Evolutionary conservation across 2,329 filamentous ascomycete genomes (phyloP).

Genomic region (Didymella keratinophila): DNA sequence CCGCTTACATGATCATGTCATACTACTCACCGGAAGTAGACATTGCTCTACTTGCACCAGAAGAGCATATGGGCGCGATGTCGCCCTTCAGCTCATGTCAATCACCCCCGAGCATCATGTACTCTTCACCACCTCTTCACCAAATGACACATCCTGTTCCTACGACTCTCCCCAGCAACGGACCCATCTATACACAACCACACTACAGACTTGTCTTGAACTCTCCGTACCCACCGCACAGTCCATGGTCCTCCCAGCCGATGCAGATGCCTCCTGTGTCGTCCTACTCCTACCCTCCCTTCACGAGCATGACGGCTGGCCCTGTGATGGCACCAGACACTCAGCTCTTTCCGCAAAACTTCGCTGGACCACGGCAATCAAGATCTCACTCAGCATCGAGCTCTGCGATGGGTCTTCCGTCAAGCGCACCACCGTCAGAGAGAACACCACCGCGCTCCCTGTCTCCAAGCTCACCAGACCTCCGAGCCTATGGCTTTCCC

Average conservation of each 20-base stretch:
- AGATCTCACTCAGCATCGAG: constrained; percentile 49
- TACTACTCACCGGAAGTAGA: constrained; percentile 50
- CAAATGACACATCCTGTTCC: constrained; percentile 38
- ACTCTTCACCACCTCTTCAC: constrained; percentile 48
- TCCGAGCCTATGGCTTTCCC: constrained; percentile 53
- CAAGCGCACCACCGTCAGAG: constrained; percentile 35
- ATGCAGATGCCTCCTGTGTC: constrained; percentile 41
- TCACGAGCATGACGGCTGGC: constrained; percentile 36
- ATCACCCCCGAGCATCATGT: constrained; percentile 50
- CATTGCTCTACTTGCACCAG: constrained; percentile 47
- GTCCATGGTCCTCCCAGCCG: constrained; percentile 44
- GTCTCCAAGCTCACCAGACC: constrained; percentile 51
- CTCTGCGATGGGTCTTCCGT: constrained; percentile 39
- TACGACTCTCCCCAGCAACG: constrained; percentile 34
- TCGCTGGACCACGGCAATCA: constrained; percentile 35
- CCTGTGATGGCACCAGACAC: constrained; percentile 37
- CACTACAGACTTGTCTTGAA: constrained; percentile 43
- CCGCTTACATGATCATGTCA: constrained; percentile 40
- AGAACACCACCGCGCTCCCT: constrained; percentile 48
- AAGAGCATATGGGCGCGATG: constrained; percentile 45
- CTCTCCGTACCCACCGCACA: constrained; percentile 46
- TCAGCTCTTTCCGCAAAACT: constrained; percentile 34
- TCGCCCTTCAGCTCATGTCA: constrained; percentile 49
- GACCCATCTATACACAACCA: constrained; percentile 39
- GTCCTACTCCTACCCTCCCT: constrained; percentile 47